Conservation (phyloP, 2,329 filamentous ascomycete species). For the Aspergillus awamori region DNA sequence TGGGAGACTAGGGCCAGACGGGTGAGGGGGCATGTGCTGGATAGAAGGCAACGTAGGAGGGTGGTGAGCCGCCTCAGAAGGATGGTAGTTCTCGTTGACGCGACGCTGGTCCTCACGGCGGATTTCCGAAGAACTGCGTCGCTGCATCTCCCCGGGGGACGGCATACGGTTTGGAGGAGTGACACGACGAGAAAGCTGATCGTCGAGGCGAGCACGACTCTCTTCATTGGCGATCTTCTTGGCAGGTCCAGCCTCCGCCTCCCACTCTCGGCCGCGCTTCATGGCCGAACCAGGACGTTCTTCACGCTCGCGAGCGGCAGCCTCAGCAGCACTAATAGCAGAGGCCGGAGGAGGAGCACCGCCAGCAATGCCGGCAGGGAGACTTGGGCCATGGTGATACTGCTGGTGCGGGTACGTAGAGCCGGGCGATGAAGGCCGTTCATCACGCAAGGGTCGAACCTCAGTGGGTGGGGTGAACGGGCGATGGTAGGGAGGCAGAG, state of each 20-base stretch:
- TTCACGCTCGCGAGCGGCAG: constrained; percentile 67
- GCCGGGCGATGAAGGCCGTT: constrained; percentile 87
- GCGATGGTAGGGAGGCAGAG: constrained; percentile 72
- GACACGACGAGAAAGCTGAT: constrained; percentile 75
- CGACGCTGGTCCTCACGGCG: constrained; percentile 71
- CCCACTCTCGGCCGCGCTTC: constrained; percentile 92
- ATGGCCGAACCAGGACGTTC: constrained; percentile 75
- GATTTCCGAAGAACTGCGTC: constrained; percentile 75
- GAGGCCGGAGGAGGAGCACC: constrained; percentile 69
- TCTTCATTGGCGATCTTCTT: constrained; percentile 93
- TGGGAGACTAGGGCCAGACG: constrained; percentile 59
- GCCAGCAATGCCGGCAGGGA: constrained; percentile 64
- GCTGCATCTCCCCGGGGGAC: constrained; percentile 68
- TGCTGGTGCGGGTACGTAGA: constrained; percentile 81
- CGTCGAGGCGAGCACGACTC: constrained; percentile 80
- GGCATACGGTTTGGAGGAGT: constrained; percentile 61
- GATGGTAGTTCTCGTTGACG: constrained; percentile 79
- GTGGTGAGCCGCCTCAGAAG: constrained; percentile 90
- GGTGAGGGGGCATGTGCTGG: constrained; percentile 47
- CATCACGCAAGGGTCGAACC: constrained; percentile 78
- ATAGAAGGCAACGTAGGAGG: constrained; percentile 63
- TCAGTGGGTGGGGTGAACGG: constrained; percentile 81
- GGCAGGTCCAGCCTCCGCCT: constrained; percentile 68
- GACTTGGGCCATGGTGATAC: constrained; percentile 74
- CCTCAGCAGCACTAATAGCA: constrained; percentile 68